Conservation (phyloP, 2,329 filamentous ascomycete genomes). For the Zarea fungicola region DNA sequence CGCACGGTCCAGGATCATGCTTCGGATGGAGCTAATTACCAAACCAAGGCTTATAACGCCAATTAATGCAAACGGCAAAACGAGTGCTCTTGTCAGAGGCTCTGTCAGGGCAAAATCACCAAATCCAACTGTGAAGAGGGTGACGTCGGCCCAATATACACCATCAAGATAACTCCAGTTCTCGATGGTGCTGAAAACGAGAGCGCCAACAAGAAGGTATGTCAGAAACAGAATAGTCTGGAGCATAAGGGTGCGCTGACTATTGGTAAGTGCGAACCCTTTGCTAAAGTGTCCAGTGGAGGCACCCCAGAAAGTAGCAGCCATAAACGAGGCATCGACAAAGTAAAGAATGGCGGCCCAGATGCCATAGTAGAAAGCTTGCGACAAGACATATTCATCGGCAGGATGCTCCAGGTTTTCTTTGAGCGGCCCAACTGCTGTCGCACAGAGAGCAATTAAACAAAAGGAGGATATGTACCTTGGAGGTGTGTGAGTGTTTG, state of each 20-base stretch:
- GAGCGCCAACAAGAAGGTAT: constrained; percentile 73
- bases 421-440: constrained; percentile 55
- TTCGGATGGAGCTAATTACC: constrained; percentile 74
- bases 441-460: constrained; percentile 60
- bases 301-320: constrained; percentile 75
- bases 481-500: no score
- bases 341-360: constrained; percentile 78
- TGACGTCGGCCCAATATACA: constrained; percentile 74
- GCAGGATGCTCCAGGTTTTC: constrained; percentile 27
- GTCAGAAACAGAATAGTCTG: constrained; percentile 83
- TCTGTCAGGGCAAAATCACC: constrained; percentile 49
- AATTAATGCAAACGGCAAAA: constrained; percentile 78
- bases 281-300: constrained; percentile 64
- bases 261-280: constrained; percentile 71
- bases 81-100: constrained; percentile 58
- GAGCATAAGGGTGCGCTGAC: constrained; percentile 81
- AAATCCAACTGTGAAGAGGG: constrained; percentile 59
- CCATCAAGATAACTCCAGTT: constrained; percentile 72
- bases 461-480: constrained; percentile 57
- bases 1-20: constrained; percentile 54
- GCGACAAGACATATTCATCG: constrained; percentile 60
- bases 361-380: constrained; percentile 83
- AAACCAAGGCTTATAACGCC: constrained; percentile 82
- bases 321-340: constrained; percentile 68
- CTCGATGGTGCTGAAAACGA: constrained; percentile 68